These are phyloP conservation scores for Rhynchosporium graminicola DNA, from an alignment of 2,329 filamentous ascomycete species.

Conservation along the genomic window DNA sequence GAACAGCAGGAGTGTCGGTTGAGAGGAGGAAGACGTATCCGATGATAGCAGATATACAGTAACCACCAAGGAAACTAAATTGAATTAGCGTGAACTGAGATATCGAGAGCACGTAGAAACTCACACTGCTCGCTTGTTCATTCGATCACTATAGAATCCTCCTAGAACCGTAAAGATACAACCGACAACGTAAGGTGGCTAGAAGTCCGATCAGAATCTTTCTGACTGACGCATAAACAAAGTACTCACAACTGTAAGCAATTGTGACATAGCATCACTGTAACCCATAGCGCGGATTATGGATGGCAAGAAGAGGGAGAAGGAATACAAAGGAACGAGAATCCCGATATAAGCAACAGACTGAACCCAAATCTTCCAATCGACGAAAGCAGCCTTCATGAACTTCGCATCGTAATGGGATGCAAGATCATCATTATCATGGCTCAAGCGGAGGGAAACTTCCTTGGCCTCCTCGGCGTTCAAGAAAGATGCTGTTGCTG, in stretches of 20 bases:
- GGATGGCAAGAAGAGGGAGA: constrained; percentile 43
- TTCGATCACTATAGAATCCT: constrained; percentile 47
- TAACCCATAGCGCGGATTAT: constrained; percentile 42
- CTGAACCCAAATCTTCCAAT: constrained; percentile 48
- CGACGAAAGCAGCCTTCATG: constrained; percentile 43
- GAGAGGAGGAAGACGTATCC: constrained; percentile 23
- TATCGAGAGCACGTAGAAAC: background rate
- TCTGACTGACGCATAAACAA: background rate
- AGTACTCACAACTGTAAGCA: constrained; percentile 46
- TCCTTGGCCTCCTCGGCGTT: constrained; percentile 41
- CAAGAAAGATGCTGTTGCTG: constrained; percentile 46
- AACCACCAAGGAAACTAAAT: constrained; percentile 57
- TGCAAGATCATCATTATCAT: constrained; percentile 14
- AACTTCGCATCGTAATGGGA: constrained; percentile 17
- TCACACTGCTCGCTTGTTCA: constrained; percentile 19
- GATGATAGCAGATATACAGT: constrained; percentile 37
- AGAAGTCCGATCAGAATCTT: background rate
- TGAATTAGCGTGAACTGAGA: constrained; percentile 43
- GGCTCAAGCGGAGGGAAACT: constrained; percentile 23
- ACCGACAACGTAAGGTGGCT: constrained; percentile 18
- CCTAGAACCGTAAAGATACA: constrained; percentile 20
- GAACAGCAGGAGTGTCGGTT: constrained; percentile 43
- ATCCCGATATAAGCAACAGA: constrained; percentile 58
- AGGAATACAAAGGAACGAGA: constrained; percentile 47
- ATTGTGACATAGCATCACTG: constrained; percentile 55